Conservation (phyloP, 441 rosid species). For the Jatropha podagrica region DNA sequence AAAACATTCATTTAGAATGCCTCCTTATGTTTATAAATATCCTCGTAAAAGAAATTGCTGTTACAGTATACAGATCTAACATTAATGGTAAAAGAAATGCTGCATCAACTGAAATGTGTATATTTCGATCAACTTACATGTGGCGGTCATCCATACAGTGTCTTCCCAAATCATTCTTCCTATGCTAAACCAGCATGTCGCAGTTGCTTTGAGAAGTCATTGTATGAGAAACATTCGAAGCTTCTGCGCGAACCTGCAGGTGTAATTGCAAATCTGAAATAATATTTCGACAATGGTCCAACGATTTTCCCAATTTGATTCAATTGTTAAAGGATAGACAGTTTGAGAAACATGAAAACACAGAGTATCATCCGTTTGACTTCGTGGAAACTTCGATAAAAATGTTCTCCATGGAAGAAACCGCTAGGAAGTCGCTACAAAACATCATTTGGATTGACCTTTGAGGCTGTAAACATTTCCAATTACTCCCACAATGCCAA, state of each 20-base stretch:
- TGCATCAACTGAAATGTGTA: neutral
- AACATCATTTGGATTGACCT: conserved; percentile 46
- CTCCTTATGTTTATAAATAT: neutral
- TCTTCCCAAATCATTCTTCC: neutral
- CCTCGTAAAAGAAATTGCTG: neutral
- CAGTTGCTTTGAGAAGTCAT: conserved; percentile 11
- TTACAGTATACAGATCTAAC: neutral
- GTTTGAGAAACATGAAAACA: conserved; percentile 6
- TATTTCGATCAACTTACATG: conserved; percentile 11
- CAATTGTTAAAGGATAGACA: neutral
- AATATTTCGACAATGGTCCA: neutral
- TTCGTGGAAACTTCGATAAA: conserved; percentile 4
- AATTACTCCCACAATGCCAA: conserved; percentile 66
- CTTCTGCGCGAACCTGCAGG: conserved; percentile 6
- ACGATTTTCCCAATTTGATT: neutral
- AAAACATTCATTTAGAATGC: neutral
- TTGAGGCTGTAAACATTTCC: conserved; percentile 72
- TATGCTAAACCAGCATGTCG: neutral
- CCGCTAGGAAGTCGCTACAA: neutral
- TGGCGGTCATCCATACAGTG: neutral
- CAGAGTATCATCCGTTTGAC: neutral
- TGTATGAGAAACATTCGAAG: conserved; percentile 1
- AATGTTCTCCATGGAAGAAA: neutral
- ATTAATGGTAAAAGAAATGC: neutral
- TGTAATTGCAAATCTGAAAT: neutral